phyloP scores from a whole-genome alignment of 371 early-diverging fungal species.

The Capillidium rhysosporum region DNA sequence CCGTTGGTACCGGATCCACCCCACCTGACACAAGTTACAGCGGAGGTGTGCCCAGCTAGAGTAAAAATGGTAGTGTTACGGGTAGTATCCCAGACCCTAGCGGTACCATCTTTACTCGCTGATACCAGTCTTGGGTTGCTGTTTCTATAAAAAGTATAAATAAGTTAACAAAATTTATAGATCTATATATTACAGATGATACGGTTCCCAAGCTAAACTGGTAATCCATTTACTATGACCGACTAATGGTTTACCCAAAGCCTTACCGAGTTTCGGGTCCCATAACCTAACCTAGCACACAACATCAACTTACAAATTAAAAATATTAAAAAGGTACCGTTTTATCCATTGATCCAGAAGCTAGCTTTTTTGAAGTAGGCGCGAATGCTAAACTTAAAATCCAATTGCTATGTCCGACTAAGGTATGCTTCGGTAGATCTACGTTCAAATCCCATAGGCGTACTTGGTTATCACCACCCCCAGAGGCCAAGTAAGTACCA shows the following conservation, averaged over 20 bases:
- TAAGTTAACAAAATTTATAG: background rate
- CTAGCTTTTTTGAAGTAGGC: conserved; percentile 66
- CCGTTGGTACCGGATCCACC: conserved; percentile 48
- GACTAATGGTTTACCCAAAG: conserved; percentile 52
- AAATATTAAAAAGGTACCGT: conserved; percentile 27
- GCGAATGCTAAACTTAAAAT: conserved; percentile 87
- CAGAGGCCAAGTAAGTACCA: conserved; percentile 75
- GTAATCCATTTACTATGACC: conserved; percentile 86
- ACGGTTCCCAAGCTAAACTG: conserved; percentile 79
- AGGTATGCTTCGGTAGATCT: conserved; percentile 49
- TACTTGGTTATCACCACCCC: conserved; percentile 89
- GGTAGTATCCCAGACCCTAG: conserved; percentile 85
- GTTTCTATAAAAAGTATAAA: conserved; percentile 22
- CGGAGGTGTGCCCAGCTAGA: conserved; percentile 73
- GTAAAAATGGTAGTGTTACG: conserved; percentile 54
- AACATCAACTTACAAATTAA: background rate
- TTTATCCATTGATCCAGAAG: conserved; percentile 91
- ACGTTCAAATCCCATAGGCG: conserved; percentile 94
- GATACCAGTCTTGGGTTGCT: conserved; percentile 66
- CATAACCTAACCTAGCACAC: conserved; percentile 38
- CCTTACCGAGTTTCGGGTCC: conserved; percentile 67
- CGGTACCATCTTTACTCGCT: conserved; percentile 88
- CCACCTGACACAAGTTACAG: conserved; percentile 86
- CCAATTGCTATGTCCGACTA: conserved; percentile 67
- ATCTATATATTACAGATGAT: conserved; percentile 38